Conservation (phyloP, 345 rosid genomes). For the Camelina hispida region DNA sequence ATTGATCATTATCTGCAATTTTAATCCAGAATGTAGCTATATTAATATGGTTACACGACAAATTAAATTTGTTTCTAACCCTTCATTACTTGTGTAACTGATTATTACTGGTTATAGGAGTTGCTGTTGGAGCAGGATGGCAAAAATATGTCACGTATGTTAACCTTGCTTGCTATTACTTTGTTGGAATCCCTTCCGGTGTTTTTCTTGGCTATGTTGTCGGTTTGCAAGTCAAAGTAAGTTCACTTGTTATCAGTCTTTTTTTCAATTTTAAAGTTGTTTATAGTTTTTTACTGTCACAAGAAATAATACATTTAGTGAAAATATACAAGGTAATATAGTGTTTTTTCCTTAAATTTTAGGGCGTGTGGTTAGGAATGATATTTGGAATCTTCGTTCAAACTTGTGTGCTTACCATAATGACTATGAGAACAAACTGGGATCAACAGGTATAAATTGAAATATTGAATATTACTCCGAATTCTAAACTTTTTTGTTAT, state of each 20-base stretch:
- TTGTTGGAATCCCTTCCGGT: constrained; percentile 75
- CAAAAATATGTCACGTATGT: constrained; percentile 70
- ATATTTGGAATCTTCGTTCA: constrained; percentile 61
- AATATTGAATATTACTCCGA: too few relatives aligned
- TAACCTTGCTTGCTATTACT: constrained; percentile 69
- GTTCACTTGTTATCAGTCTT: constrained; percentile 6
- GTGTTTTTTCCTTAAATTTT: not conserved
- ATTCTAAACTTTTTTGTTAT: not conserved
- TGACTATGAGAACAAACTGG: constrained; percentile 45
- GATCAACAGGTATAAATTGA: constrained; percentile 33
- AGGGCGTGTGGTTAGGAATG: constrained; percentile 91
- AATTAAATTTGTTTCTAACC: not conserved
- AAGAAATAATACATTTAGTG: not conserved
- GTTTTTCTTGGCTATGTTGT: constrained; percentile 61
- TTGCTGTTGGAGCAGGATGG: constrained; percentile 82
- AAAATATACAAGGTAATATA: not conserved
- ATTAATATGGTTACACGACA: not conserved
- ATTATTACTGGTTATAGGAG: constrained; percentile 50
- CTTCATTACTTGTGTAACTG: not conserved
- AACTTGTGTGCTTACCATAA: constrained; percentile 43
- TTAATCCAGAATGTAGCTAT: not conserved
- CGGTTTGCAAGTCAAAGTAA: constrained; percentile 66
- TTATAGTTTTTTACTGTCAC: not conserved
- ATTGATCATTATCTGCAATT: too few relatives aligned
- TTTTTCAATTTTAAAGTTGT: not conserved